Evolutionary conservation across 768 basidiomycete genomes (phyloP).

Genomic region (Sarcomyxa edulis): DNA sequence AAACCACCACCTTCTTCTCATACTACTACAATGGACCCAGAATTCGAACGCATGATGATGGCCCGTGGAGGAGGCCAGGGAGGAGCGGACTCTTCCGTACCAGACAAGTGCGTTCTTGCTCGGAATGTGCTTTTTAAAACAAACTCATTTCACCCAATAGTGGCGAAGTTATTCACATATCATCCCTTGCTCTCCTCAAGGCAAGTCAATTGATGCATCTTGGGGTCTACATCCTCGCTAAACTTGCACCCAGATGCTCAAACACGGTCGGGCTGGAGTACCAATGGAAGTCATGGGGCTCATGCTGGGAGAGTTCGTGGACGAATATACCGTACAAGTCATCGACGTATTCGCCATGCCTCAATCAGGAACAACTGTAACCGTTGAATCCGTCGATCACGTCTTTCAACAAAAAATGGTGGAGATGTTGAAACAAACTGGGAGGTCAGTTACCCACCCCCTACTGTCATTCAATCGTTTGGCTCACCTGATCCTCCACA

Average conservation of each 20-base stretch:
- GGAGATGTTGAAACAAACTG: conserved; percentile 99
- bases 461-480: conserved; percentile 2
- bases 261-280: conserved; percentile 97
- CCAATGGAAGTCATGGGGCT: conserved; percentile 99
- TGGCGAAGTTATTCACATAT: conserved; percentile 95
- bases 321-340: conserved; percentile 93
- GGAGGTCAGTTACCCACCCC: conserved; percentile 56
- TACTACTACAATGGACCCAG: conserved; percentile 38
- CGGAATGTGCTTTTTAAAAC: neutral
- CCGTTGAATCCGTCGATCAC: conserved; percentile 97
- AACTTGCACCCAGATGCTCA: conserved; percentile 74
- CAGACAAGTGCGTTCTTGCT: conserved; percentile 61
- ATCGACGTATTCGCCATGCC: conserved; percentile 99
- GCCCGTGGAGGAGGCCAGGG: conserved; percentile 34
- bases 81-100: conserved; percentile 47
- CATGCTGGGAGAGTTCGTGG: conserved; percentile 97
- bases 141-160: conserved; percentile 33
- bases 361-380: conserved; percentile 94
- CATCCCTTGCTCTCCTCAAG: conserved; percentile 94
- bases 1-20: conserved; percentile 10
- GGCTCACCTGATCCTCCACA: conserved; percentile 6
- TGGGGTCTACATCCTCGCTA: conserved; percentile 4
- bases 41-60: conserved; percentile 46
- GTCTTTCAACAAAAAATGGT: conserved; percentile 98
- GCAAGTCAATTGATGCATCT: conserved; percentile 30